Evolutionary conservation across 257 asterid species (phyloP).

Genomic region (Parsonsia alboflavescens): DNA sequence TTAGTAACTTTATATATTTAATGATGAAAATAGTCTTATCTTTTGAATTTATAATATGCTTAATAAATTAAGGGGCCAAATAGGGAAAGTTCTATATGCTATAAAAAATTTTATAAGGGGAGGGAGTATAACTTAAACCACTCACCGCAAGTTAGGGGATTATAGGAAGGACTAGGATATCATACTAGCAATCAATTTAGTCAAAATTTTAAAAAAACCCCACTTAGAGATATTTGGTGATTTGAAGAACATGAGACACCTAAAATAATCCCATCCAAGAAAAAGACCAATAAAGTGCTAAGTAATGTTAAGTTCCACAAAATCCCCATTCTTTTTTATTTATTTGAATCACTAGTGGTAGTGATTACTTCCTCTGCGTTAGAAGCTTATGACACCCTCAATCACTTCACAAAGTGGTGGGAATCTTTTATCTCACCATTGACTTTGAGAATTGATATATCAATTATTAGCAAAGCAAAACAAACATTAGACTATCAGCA

Average conservation of each 20-base stretch:
- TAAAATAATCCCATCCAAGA: background rate
- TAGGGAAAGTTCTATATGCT: too few species aligned
- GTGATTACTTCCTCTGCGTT: background rate
- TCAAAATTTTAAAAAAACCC: conserved; percentile 17
- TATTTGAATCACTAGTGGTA: background rate
- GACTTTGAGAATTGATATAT: background rate
- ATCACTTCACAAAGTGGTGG: conserved; percentile 2
- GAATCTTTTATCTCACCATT: background rate
- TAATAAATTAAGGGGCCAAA: too few species aligned
- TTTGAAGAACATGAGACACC: background rate
- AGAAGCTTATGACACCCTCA: conserved; percentile 1
- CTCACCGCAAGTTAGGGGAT: conserved; percentile 55
- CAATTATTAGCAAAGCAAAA: conserved; percentile 1
- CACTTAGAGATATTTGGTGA: conserved; percentile 4
- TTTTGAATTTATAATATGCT: too few species aligned
- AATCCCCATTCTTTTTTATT: background rate
- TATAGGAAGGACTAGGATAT: conserved; percentile 24
- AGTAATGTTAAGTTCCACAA: conserved; percentile 7
- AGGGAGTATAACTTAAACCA: conserved; percentile 56
- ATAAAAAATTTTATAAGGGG: too few species aligned
- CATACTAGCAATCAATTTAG: conserved; percentile 24
- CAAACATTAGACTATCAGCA: background rate
- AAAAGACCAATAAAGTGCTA: background rate
- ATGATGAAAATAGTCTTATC: too few species aligned
- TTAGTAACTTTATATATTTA: too few species aligned